phyloP scores from a whole-genome alignment of 108 stramenopile genomes.

The Cyclotella atomus region DNA sequence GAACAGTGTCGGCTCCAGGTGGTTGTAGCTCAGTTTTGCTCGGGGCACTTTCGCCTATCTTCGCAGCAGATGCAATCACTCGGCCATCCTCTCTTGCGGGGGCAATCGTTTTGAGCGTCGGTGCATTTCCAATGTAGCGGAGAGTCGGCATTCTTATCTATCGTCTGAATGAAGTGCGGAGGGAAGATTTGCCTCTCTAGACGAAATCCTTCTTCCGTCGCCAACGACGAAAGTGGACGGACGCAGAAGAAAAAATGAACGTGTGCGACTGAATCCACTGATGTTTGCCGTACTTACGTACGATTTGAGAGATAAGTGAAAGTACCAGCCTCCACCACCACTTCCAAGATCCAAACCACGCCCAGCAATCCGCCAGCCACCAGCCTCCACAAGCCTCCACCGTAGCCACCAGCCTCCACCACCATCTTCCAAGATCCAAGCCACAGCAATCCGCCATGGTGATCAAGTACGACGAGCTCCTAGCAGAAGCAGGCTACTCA shows the following conservation, averaged over 20 bases:
- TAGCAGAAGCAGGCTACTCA: slow-evolving; percentile 49
- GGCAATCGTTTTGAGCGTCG: neutral
- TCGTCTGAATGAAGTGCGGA: neutral
- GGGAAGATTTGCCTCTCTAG: neutral
- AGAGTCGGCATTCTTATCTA: neutral
- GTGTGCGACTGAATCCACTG: neutral
- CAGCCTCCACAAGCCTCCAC: neutral
- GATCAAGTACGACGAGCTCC: slow-evolving; percentile 43
- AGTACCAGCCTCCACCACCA: neutral
- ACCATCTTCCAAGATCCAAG: neutral
- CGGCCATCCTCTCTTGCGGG: neutral
- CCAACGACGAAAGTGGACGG: neutral
- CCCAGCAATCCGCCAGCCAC: too few relatives aligned
- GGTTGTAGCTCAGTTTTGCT: neutral
- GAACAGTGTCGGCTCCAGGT: neutral
- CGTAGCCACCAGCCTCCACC: neutral
- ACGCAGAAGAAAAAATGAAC: neutral
- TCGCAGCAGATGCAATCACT: neutral
- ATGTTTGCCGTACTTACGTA: neutral
- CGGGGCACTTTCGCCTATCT: neutral
- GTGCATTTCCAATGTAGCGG: neutral
- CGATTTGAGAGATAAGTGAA: neutral
- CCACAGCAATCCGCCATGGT: neutral
- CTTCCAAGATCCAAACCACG: too few relatives aligned
- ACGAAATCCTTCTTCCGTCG: too few relatives aligned